A percentile compares a stretch with the other conserved stretches of the same genome.
These are phyloP conservation scores for Zopfochytrium polystomum DNA, from an alignment of 371 early-diverging fungal genomes.

Conservation along the genomic window DNA sequence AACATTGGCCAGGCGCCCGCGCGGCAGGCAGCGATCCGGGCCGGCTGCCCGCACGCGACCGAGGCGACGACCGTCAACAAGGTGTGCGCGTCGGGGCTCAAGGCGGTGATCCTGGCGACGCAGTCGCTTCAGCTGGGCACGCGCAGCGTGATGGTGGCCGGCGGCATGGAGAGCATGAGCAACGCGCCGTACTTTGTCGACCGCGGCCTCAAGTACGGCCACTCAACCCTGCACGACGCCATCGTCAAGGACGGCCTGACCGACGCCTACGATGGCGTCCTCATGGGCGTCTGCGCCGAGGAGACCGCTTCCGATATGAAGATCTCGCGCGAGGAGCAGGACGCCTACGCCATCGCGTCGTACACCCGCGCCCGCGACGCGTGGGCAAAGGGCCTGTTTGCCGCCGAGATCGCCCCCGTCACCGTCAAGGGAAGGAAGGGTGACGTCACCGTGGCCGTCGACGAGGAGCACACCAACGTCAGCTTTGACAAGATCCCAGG, in stretches of 20 bases:
- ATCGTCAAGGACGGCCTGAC: conserved; percentile 89
- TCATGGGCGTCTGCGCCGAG: conserved; percentile 81
- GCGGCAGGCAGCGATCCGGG: conserved; percentile 85
- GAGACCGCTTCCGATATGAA: conserved; percentile 79
- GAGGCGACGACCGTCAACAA: conserved; percentile 94
- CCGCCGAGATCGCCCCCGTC: conserved; percentile 85
- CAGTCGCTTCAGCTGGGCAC: conserved; percentile 75
- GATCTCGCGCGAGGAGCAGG: conserved; percentile 84
- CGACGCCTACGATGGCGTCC: conserved; percentile 76
- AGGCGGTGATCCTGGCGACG: conserved; percentile 86
- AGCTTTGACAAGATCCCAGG: conserved; percentile 71
- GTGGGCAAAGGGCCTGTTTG: conserved; percentile 69
- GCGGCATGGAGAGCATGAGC: conserved; percentile 96
- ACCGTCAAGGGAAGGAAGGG: conserved; percentile 56
- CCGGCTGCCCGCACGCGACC: conserved; percentile 74
- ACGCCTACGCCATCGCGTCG: conserved; percentile 82
- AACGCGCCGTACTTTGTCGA: conserved; percentile 86
- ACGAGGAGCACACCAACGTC: conserved; percentile 53
- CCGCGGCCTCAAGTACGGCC: conserved; percentile 70
- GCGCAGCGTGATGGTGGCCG: conserved; percentile 72
- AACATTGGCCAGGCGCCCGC: conserved; percentile 89
- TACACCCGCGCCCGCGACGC: conserved; percentile 89
- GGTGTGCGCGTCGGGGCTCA: conserved; percentile 96
- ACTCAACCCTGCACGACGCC: conserved; percentile 77
- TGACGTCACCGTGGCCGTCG: conserved; percentile 38